These are phyloP conservation scores for Citrus medica DNA, from an alignment of 345 rosid genomes.

Conservation along the genomic window DNA sequence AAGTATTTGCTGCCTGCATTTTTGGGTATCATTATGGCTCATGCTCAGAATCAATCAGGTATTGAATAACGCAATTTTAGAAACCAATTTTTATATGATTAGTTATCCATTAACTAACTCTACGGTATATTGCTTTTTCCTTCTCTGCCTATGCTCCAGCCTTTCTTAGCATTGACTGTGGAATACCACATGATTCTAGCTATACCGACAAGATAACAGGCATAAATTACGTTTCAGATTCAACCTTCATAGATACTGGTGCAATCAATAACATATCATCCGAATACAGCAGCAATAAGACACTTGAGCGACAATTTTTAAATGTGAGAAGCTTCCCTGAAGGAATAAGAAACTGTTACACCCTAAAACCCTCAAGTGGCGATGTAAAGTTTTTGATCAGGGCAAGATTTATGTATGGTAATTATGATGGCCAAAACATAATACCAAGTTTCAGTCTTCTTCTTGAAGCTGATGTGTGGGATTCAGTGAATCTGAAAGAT, in stretches of 20 bases:
- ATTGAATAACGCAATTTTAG: not conserved
- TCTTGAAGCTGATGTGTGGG: slow-evolving; percentile 21
- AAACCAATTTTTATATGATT: not conserved
- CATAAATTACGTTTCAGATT: not conserved
- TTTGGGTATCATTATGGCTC: not conserved
- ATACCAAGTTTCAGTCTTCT: slow-evolving; percentile 5
- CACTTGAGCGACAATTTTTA: not conserved
- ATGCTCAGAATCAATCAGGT: slow-evolving; percentile 1
- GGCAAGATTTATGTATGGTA: slow-evolving; percentile 25
- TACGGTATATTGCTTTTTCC: too few species aligned
- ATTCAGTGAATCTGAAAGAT: not conserved
- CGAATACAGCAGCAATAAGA: not conserved
- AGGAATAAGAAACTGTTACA: slow-evolving; percentile 22
- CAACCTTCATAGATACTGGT: not conserved
- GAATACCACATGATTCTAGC: not conserved
- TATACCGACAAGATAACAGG: not conserved
- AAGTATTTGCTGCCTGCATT: not conserved
- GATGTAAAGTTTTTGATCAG: slow-evolving; percentile 13
- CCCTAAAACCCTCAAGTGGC: not conserved
- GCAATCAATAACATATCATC: not conserved
- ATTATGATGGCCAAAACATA: slow-evolving; percentile 12
- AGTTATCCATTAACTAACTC: not conserved
- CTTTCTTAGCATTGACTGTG: slow-evolving; percentile 6
- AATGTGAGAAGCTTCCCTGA: slow-evolving; percentile 14
- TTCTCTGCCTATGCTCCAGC: not conserved